Percentiles rank a stretch among this genome's conserved stretches.
Conservation (phyloP, 352 stramenopile genomes). For the Detonula confervacea region DNA sequence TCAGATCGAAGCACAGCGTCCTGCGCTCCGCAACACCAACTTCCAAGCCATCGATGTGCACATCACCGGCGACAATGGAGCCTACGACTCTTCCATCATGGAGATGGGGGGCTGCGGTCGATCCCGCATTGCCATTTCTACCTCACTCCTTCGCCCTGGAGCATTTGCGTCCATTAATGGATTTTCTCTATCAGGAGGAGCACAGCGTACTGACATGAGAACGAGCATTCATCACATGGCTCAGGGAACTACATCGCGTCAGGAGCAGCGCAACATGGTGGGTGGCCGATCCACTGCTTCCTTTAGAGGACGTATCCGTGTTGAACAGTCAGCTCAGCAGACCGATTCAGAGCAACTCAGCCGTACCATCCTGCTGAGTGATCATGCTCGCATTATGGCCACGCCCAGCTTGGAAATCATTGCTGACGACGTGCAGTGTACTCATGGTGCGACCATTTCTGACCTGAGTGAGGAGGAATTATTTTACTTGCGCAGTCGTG, state of each 20-base stretch:
- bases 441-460: constrained; percentile 87
- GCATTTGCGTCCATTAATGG: constrained; percentile 70
- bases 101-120: constrained; percentile 74
- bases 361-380: constrained; percentile 85
- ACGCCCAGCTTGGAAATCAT: constrained; percentile 90
- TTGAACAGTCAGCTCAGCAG: constrained; percentile 87
- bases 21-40: constrained; percentile 73
- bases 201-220: constrained; percentile 84
- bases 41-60: constrained; percentile 83
- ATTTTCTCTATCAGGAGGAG: constrained; percentile 77
- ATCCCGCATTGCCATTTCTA: constrained; percentile 63
- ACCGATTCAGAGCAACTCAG: constrained; percentile 87
- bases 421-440: constrained; percentile 88
- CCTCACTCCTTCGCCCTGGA: constrained; percentile 62
- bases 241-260: constrained; percentile 76
- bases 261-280: constrained; percentile 87
- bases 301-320: constrained; percentile 87
- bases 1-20: constrained; percentile 60
- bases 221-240: constrained; percentile 87
- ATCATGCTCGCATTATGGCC: constrained; percentile 81
- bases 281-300: constrained; percentile 77
- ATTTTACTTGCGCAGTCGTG: too few relatives aligned
- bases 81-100: constrained; percentile 70
- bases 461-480: constrained; percentile 88
- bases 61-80: constrained; percentile 65